Conservation (phyloP, 345 rosid species). For the Viola odorata region DNA sequence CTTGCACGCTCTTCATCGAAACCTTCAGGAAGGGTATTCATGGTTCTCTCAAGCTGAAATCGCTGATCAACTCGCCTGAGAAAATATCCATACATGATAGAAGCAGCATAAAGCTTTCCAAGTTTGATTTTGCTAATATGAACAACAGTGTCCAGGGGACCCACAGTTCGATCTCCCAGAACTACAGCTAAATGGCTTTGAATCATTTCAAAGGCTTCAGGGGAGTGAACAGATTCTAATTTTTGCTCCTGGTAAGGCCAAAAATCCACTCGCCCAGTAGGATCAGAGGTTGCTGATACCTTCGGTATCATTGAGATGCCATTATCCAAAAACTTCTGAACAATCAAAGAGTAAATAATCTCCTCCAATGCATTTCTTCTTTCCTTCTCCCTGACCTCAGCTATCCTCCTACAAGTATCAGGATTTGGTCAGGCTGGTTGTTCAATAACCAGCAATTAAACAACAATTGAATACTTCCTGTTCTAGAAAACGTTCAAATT, state of each 20-base stretch:
- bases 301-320: constrained; percentile 72
- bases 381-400: constrained; percentile 79
- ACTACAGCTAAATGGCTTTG: constrained; percentile 74
- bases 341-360: constrained; percentile 78
- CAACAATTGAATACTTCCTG: not conserved
- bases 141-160: constrained; percentile 60
- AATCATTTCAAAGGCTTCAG: constrained; percentile 94
- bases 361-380: constrained; percentile 59
- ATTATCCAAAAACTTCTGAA: constrained; percentile 62
- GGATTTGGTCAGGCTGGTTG: constrained; percentile 1
- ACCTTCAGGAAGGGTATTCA: constrained; percentile 74
- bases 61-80: constrained; percentile 86
- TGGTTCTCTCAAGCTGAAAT: constrained; percentile 77
- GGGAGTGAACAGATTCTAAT: constrained; percentile 77
- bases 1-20: constrained; percentile 35
- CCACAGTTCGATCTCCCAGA: constrained; percentile 66
- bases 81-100: constrained; percentile 85
- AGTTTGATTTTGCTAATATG: constrained; percentile 87
- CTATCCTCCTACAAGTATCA: constrained; percentile 59
- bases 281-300: constrained; percentile 62
- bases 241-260: constrained; percentile 94
- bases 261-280: constrained; percentile 67
- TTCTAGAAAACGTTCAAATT: too few species aligned
- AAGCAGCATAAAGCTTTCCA: constrained; percentile 89
- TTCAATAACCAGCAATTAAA: constrained; percentile 2